Conservation (phyloP, 2,329 filamentous ascomycete species). For the Colletotrichum gigasporum region DNA sequence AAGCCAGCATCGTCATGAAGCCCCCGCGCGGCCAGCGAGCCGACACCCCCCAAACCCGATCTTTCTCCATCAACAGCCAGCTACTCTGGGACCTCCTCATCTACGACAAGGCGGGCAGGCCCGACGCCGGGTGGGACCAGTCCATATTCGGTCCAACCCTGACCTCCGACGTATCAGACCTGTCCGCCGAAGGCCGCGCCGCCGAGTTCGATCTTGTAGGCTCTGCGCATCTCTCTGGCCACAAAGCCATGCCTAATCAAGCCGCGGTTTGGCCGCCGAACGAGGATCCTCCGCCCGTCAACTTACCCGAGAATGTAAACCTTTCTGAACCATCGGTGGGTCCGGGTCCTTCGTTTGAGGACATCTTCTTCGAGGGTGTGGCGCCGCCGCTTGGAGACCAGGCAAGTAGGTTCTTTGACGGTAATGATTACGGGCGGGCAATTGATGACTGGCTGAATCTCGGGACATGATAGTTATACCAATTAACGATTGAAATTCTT, state of each 20-base stretch:
- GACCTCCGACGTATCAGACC: constrained; percentile 1
- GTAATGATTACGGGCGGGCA: constrained; percentile 45
- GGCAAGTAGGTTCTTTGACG: constrained; percentile 43
- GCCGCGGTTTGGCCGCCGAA: constrained; percentile 46
- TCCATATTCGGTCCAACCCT: constrained; percentile 36
- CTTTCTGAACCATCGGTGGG: background rate
- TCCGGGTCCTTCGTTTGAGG: constrained; percentile 29
- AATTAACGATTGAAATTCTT: too few species aligned
- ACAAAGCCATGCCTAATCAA: constrained; percentile 46
- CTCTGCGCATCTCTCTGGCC: constrained; percentile 47
- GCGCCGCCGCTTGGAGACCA: constrained; percentile 31
- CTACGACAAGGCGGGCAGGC: constrained; percentile 44
- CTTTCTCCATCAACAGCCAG: constrained; percentile 43
- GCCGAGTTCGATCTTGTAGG: constrained; percentile 47
- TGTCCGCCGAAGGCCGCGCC: constrained; percentile 29
- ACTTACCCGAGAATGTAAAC: background rate
- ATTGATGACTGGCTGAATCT: constrained; percentile 45
- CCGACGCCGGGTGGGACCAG: constrained; percentile 33
- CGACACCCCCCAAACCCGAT: constrained; percentile 8
- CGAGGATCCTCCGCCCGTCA: constrained; percentile 26
- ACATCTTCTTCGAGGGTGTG: constrained; percentile 35
- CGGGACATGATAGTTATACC: background rate
- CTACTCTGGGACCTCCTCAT: constrained; percentile 48
- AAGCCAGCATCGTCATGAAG: constrained; percentile 40
- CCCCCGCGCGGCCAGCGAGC: background rate